phyloP scores from a whole-genome alignment of 2,329 filamentous ascomycete species.

The Emericellopsis cladophorae region DNA sequence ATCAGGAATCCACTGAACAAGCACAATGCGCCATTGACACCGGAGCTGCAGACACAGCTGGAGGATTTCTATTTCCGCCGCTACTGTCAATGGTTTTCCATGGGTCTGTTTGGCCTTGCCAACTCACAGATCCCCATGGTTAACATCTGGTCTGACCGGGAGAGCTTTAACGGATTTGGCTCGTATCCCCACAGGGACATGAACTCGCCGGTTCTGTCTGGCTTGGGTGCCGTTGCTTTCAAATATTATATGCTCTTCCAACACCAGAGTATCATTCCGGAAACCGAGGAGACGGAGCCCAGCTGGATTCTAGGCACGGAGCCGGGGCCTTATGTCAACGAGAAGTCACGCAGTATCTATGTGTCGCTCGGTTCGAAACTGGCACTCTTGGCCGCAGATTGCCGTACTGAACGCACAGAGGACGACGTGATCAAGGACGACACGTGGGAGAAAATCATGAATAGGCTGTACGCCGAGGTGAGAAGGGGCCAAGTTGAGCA shows the following conservation, averaged over 20 bases:
- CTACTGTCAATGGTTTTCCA: constrained; percentile 92
- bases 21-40: constrained; percentile 62
- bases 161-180: constrained; percentile 83
- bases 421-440: constrained; percentile 69
- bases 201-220: constrained; percentile 78
- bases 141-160: constrained; percentile 95
- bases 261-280: constrained; percentile 74
- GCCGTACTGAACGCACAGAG: constrained; percentile 77
- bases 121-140: constrained; percentile 95
- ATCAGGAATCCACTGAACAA: constrained; percentile 73
- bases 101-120: constrained; percentile 85
- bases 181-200: constrained; percentile 90
- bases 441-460: constrained; percentile 78
- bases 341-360: constrained; percentile 75
- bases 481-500: constrained; percentile 78
- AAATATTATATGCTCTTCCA: constrained; percentile 99
- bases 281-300: constrained; percentile 73
- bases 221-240: constrained; percentile 82
- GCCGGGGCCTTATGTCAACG: constrained; percentile 81
- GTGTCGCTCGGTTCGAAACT: constrained; percentile 70
- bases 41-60: constrained; percentile 76
- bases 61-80: constrained; percentile 80
- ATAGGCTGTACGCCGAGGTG: constrained; percentile 73
- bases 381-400: constrained; percentile 77
- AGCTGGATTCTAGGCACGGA: constrained; percentile 77